Conservation (phyloP, 2,329 filamentous ascomycete species). For the Fusarium illudens region DNA sequence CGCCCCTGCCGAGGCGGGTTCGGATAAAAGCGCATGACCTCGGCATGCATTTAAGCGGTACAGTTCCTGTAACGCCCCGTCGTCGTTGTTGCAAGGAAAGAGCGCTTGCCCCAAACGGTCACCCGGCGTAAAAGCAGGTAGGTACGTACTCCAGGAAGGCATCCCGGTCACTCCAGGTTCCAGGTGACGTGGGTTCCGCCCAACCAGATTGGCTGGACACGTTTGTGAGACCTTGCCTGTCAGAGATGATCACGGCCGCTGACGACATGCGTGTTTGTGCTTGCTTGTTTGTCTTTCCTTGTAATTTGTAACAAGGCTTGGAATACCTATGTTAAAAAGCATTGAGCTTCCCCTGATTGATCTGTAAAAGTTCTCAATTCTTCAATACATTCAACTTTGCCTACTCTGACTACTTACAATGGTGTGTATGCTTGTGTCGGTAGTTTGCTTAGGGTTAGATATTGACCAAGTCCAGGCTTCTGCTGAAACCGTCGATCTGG, state of each 20-base stretch:
- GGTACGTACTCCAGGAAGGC: too few relatives aligned
- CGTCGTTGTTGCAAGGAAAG: background rate
- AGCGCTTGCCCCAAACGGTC: background rate
- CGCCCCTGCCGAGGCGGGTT: constrained; percentile 35
- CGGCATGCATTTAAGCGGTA: constrained; percentile 34
- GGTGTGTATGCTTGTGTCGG: constrained; percentile 14
- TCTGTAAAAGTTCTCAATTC: background rate
- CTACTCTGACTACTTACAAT: constrained; percentile 16
- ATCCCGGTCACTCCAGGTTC: background rate
- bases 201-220: constrained; percentile 27
- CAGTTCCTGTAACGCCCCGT: background rate
- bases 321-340: constrained; percentile 15
- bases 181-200: constrained; percentile 28
- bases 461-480: constrained; percentile 52
- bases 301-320: constrained; percentile 11
- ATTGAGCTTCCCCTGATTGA: background rate
- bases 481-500: constrained; percentile 61
- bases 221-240: constrained; percentile 25
- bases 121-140: background rate
- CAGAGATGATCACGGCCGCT: constrained; percentile 31
- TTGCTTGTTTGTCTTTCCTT: constrained; percentile 6
- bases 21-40: constrained; percentile 10
- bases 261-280: constrained; percentile 30
- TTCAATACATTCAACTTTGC: background rate
- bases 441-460: background rate